Base-by-base conservation (phyloP, 345 rosid genomes). In the Theobroma cacao region DNA sequence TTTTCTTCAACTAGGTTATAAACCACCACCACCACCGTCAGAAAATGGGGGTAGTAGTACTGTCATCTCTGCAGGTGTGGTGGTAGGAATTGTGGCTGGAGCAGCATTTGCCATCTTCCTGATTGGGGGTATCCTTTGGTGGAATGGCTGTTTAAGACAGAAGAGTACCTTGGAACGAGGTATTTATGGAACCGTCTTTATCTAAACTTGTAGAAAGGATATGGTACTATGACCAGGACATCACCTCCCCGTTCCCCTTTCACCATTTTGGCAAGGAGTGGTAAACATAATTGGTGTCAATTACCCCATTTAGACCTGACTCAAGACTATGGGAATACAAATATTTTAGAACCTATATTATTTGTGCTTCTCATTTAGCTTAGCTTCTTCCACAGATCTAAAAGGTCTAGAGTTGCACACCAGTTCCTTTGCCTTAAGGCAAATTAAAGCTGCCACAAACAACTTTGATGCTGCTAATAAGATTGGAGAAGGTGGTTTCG, bases 1-100 rank as follows among this genome's bases (percentile, higher is more conserved):
- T 10, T 43, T 68, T 58, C 45, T 69, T 74, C 24, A 31, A 18
- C 47, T 79, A 89, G 93, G 88, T 78, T 89, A 86, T 60, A 77
- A 78, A 47, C 93, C 90, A 60, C 93, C 93, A 5, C 17, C 31
- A 47, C 93, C 90, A 60, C 93, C 93, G 4, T n/a, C 31, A 26
- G 64, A 80, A 72, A 72, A 14, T 40, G 70, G 58, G 60, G 73
- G 75, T 15, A 61, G 18, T 15, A 67, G n/a, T n/a, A n/a, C n/a
- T n/a, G n/a, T n/a, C n/a, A n/a, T 80, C 62, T 52, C 74, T 14
- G 6, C 82, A 62, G 72, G 34, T 63, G 76, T 70, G 15, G 7
- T 53, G 43, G 61, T 79, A 38, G 90, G 87, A 26, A 75, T 80
- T 76, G 82, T 78, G 47, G 85, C 72, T 22, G 75, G 78, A 5